A percentile compares a stretch with the other conserved stretches of the same genome.
Conservation (phyloP, 257 asterid species). For the Datura wrightii region DNA sequence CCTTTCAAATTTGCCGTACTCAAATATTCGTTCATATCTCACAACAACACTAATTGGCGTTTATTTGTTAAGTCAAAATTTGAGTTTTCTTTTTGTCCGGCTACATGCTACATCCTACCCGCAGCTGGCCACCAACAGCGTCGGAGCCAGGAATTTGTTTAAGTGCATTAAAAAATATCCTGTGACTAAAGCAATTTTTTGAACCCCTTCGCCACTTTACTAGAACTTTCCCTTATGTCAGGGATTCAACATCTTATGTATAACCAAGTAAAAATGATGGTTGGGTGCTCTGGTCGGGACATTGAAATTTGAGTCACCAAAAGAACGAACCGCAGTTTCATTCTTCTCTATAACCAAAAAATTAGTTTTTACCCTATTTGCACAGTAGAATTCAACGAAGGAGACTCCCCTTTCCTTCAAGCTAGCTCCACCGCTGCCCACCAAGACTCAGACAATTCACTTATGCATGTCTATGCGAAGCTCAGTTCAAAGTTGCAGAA, state of each 20-base stretch:
- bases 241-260: too few relatives aligned
- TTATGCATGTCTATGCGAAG: neutral
- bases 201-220: neutral
- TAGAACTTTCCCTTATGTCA: neutral
- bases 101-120: neutral
- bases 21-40: neutral
- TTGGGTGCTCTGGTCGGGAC: too few relatives aligned
- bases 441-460: neutral
- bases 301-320: too few relatives aligned
- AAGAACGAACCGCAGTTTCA: too few relatives aligned
- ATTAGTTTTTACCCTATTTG: neutral
- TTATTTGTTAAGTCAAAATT: too few relatives aligned
- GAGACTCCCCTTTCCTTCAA: too few relatives aligned
- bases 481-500: neutral
- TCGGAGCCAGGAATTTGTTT: neutral
- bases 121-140: too few relatives aligned
- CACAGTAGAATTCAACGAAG: neutral
- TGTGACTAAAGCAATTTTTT: neutral
- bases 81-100: neutral
- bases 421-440: too few relatives aligned
- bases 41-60: too few relatives aligned
- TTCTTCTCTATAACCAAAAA: too few relatives aligned
- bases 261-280: too few relatives aligned
- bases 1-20: neutral
- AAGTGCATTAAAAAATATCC: neutral